phyloP scores from a whole-genome alignment of 331 rosid species.

The Pyracantha coccinea region DNA sequence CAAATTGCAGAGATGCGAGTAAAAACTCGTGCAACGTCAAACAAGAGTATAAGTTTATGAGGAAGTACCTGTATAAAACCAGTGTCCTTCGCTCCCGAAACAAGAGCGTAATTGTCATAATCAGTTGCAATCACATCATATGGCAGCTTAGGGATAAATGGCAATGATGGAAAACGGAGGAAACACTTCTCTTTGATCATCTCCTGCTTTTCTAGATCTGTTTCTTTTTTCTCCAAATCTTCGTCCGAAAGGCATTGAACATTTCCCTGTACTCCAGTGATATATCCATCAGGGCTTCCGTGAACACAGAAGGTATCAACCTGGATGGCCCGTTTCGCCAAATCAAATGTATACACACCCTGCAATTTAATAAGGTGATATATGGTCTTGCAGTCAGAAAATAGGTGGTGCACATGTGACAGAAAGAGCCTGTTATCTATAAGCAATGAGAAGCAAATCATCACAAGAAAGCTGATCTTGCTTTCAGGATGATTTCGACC shows the following conservation, averaged over 20 bases:
- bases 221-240: constrained; percentile 48
- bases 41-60: background rate
- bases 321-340: constrained; percentile 51
- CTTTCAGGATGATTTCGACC: background rate
- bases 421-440: background rate
- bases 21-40: background rate
- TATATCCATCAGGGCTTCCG: constrained; percentile 79
- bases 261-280: constrained; percentile 83
- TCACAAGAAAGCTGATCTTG: background rate
- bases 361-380: constrained; percentile 18
- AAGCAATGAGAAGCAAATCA: background rate
- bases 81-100: constrained; percentile 80
- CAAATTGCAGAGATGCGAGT: background rate
- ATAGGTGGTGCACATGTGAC: background rate
- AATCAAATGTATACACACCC: constrained; percentile 81
- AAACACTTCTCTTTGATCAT: constrained; percentile 86
- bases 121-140: constrained; percentile 96
- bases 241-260: constrained; percentile 78
- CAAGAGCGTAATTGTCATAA: constrained; percentile 79
- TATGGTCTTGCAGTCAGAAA: background rate
- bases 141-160: constrained; percentile 90
- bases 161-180: constrained; percentile 87
- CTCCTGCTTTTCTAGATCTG: constrained; percentile 55
- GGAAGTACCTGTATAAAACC: constrained; percentile 68
- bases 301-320: constrained; percentile 95